These are phyloP conservation scores for Pichia nanzhaoensis DNA, from an alignment of 805 yeast species.

Conservation along the genomic window DNA sequence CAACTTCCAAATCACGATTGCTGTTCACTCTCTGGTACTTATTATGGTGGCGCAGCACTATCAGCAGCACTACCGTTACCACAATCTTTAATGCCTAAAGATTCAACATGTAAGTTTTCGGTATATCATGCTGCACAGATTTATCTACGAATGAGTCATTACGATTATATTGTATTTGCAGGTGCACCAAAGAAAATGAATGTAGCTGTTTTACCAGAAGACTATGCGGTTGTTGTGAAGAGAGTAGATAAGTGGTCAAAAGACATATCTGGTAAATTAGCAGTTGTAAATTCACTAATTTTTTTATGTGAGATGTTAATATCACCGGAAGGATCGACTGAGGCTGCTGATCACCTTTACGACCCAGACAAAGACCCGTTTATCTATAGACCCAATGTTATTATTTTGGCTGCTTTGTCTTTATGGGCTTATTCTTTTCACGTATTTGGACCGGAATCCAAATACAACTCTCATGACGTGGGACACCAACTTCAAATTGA, in stretches of 20 bases:
- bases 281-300: conserved; percentile 50
- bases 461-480: conserved; percentile 19
- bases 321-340: conserved; percentile 24
- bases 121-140: conserved; percentile 66
- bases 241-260: conserved; percentile 45
- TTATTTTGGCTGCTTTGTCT: conserved; percentile 32
- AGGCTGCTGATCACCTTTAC: conserved; percentile 25
- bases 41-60: conserved; percentile 9
- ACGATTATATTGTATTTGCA: conserved; percentile 67
- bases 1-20: conserved; percentile 24
- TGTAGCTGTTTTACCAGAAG: conserved; percentile 46
- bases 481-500: conserved; percentile 6
- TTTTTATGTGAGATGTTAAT: conserved; percentile 51
- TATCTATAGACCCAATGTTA: conserved; percentile 31
- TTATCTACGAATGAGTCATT: conserved; percentile 54
- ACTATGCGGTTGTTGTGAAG: conserved; percentile 41
- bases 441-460: conserved; percentile 43
- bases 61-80: conserved; percentile 7
- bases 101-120: conserved; percentile 47
- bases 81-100: conserved; percentile 16
- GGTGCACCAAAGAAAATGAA: conserved; percentile 75
- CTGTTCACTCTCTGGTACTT: conserved; percentile 17
- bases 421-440: conserved; percentile 45
- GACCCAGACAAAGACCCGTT: conserved; percentile 31
- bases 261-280: conserved; percentile 37